Percentiles rank a stretch among this genome's conserved stretches.
phyloP scores from a whole-genome alignment of 225 moss, liverwort and hornwort genomes.

The Pseudisothecium myosuroides region DNA sequence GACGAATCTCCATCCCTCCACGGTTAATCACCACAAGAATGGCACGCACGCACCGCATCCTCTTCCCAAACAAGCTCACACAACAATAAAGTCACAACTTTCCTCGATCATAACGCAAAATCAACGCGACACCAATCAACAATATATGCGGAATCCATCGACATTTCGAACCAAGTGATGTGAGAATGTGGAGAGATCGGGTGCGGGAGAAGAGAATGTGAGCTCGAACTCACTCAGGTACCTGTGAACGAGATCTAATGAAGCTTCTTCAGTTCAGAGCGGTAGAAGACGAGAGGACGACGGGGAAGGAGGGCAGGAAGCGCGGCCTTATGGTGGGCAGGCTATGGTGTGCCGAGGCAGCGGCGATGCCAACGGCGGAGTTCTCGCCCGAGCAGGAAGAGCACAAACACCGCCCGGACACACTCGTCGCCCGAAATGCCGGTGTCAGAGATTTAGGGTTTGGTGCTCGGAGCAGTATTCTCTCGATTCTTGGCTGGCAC shows the following conservation, averaged over 20 bases:
- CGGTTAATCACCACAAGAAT: not conserved
- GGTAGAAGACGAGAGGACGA: not conserved
- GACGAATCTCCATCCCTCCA: not conserved
- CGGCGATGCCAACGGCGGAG: not conserved
- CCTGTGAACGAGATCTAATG: not conserved
- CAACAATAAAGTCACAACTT: not conserved
- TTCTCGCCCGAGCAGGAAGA: not conserved
- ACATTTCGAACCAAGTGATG: not conserved
- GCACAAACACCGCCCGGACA: not conserved
- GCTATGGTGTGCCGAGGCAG: not conserved
- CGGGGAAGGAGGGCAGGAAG: too few species aligned
- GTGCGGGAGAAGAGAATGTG: not conserved
- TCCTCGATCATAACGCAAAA: not conserved
- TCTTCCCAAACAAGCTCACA: not conserved
- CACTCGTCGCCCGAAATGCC: not conserved
- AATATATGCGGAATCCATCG: not conserved
- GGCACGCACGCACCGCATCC: not conserved
- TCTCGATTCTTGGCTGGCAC: not conserved
- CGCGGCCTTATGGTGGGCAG: not conserved
- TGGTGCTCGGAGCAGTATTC: not conserved
- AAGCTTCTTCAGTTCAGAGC: not conserved
- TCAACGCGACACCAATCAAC: not conserved
- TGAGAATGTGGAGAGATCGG: not conserved
- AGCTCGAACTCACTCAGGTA: not conserved
- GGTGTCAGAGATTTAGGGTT: constrained; percentile 16